These are phyloP conservation scores for Chlorokybus atmophyticus DNA, from an alignment of 139 green algal genomes.

Conservation along the genomic window DNA sequence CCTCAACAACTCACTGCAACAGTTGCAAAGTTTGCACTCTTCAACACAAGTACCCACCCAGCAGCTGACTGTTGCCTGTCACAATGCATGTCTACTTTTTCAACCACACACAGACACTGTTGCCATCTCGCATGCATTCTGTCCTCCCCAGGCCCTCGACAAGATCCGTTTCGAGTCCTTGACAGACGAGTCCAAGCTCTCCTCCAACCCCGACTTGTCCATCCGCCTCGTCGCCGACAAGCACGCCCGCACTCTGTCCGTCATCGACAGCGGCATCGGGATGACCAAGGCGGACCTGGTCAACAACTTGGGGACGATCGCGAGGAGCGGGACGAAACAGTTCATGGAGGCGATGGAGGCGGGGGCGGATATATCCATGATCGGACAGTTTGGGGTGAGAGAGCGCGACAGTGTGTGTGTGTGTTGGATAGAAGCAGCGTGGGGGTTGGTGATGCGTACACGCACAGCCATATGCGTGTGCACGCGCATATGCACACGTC, in stretches of 20 bases:
- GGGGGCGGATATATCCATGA: slow-evolving; percentile 97
- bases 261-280: slow-evolving; percentile 87
- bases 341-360: slow-evolving; percentile 98
- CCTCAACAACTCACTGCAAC: no score
- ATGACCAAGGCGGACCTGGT: slow-evolving; percentile 96
- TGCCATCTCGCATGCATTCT: no score
- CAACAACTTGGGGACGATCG: slow-evolving; percentile 99
- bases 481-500: no score
- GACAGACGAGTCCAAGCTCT: slow-evolving; percentile 90
- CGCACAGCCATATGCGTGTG: no score
- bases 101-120: no score
- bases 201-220: slow-evolving; percentile 80
- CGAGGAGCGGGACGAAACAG: slow-evolving; percentile 92
- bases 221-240: slow-evolving; percentile 96
- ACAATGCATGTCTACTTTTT: no score
- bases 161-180: slow-evolving; percentile 94
- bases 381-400: slow-evolving; percentile 99
- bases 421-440: no score
- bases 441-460: no score
- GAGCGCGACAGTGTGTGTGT: no score
- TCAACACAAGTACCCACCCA: no score
- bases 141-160: slow-evolving; percentile 69
- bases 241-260: slow-evolving; percentile 83
- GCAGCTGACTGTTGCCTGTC: no score
- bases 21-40: no score